Percentiles rank a stretch among this genome's conserved stretches.
Evolutionary conservation across 148 eudicot genomes (phyloP).

Genomic region (Amaranthus cruentus): DNA sequence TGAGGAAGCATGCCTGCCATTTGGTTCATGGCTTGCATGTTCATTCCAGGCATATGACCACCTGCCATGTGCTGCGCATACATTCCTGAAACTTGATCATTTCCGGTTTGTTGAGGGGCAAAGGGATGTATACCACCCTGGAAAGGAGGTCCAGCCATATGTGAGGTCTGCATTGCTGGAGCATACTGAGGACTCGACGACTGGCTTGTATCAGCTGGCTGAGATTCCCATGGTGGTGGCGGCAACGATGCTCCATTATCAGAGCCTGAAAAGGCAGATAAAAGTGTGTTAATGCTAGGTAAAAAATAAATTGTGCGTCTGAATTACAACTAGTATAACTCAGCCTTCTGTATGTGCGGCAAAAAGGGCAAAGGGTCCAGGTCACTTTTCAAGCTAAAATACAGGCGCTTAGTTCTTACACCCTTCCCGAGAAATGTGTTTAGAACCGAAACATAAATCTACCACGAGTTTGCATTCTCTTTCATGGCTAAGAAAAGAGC

Average conservation of each 20-base stretch:
- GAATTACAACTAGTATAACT: neutral
- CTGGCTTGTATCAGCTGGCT: conserved; percentile 40
- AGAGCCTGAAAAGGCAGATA: conserved; percentile 41
- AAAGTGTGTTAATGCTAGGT: conserved; percentile 2
- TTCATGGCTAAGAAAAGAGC: conserved; percentile 4
- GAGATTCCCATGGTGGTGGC: conserved; percentile 97
- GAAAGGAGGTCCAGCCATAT: conserved; percentile 32
- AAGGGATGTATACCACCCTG: conserved; percentile 45
- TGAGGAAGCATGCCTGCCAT: conserved; percentile 47
- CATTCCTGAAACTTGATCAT: conserved; percentile 43
- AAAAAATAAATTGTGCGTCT: neutral
- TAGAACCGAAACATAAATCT: neutral
- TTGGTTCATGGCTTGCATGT: conserved; percentile 35
- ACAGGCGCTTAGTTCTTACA: neutral
- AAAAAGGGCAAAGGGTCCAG: neutral
- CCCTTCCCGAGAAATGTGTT: neutral
- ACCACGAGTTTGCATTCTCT: neutral
- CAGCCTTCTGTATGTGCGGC: neutral
- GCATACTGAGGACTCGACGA: conserved; percentile 38
- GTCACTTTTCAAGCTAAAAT: neutral
- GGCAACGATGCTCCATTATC: conserved; percentile 56
- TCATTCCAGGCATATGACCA: conserved; percentile 34
- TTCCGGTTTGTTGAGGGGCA: conserved; percentile 43
- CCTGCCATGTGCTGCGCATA: conserved; percentile 43
- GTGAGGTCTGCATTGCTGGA: conserved; percentile 36